Evolutionary conservation across 202 grass and related monocot species (phyloP).

Genomic region (Sporobolus alterniflorus): DNA sequence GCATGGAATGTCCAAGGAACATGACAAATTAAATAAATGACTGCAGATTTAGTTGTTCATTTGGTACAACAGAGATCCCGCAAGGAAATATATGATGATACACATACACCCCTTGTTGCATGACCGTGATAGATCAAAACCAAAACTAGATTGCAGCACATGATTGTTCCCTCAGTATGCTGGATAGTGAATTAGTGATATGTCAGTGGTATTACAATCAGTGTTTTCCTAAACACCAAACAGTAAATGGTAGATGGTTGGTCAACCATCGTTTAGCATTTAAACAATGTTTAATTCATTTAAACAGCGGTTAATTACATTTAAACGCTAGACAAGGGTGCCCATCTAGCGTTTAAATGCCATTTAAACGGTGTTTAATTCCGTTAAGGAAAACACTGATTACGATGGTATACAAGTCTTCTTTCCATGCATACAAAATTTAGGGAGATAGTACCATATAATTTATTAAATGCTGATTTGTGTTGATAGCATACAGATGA

Average conservation of each 20-base stretch:
- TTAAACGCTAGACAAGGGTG: no score
- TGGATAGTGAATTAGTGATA: neutral
- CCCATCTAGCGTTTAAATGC: no score
- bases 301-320: no score
- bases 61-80: neutral
- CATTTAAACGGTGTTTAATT: no score
- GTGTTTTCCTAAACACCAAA: no score
- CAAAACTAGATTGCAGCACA: neutral
- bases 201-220: neutral
- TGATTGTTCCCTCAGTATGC: neutral
- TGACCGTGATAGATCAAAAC: neutral
- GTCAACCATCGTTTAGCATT: no score
- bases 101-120: neutral
- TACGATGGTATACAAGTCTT: neutral
- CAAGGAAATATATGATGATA: neutral
- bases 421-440: neutral
- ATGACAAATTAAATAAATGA: neutral
- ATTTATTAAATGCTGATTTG: conserved; percentile 23
- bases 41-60: neutral
- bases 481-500: conserved; percentile 71
- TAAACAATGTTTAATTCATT: no score
- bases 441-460: conserved; percentile 6
- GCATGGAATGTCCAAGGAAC: neutral
- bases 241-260: no score
- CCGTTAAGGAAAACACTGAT: no score